Conservation (phyloP, 495 filamentous ascomycete species). For the Lophiotrema nucula region DNA sequence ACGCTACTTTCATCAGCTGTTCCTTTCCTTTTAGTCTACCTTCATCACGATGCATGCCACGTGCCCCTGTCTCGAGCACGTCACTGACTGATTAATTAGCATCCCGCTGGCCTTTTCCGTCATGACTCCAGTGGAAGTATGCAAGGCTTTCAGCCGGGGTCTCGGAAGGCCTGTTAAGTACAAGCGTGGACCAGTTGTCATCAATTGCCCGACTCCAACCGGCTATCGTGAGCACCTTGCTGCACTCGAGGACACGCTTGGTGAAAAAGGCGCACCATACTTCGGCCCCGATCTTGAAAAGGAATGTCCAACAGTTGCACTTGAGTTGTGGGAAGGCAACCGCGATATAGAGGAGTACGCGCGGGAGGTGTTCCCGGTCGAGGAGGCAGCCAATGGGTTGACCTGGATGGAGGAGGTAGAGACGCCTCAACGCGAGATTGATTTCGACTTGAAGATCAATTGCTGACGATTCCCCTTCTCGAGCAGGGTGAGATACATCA, state of each 20-base stretch:
- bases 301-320: conserved; percentile 66
- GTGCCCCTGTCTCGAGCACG: neutral
- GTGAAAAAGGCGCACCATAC: conserved; percentile 61
- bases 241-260: conserved; percentile 63
- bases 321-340: conserved; percentile 85
- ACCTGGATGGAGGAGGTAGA: conserved; percentile 76
- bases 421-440: conserved; percentile 30
- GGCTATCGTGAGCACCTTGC: conserved; percentile 90
- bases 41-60: conserved; percentile 6
- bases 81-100: conserved; percentile 45
- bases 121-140: conserved; percentile 78
- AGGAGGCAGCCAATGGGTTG: conserved; percentile 89
- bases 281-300: conserved; percentile 63
- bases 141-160: conserved; percentile 73
- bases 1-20: neutral
- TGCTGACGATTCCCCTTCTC: conserved; percentile 20
- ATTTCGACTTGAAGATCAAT: conserved; percentile 30
- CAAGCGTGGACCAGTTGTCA: conserved; percentile 70
- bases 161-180: conserved; percentile 76
- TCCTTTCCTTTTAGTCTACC: no score
- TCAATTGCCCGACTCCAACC: conserved; percentile 79
- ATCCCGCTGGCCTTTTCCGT: conserved; percentile 92
- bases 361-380: conserved; percentile 87
- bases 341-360: conserved; percentile 94
- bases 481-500: conserved; percentile 5